Evolutionary conservation across 2,329 filamentous ascomycete species (phyloP), one percentile per base, ranked within the genome.

Genomic region (Calonectria pteridis): DNA sequence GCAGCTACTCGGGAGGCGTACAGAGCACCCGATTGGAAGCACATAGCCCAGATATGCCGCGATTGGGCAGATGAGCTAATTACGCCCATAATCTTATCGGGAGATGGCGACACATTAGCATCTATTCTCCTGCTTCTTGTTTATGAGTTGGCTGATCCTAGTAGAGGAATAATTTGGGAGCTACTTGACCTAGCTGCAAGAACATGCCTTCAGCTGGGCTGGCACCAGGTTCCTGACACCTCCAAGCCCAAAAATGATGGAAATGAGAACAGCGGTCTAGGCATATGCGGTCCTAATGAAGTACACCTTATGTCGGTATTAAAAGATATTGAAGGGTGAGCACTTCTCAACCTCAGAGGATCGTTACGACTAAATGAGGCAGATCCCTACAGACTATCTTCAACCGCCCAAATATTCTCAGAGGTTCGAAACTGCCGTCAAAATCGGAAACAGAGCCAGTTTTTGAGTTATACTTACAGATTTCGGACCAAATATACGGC

Each of bases 311-410:
- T 63, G 58, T 63, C 58, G 4, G 37, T 63, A 7, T 31, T 63
- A 18, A 63, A 63, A n/a, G 58, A n/a, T 18, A 63, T 63, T 31
- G 58, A 63, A 63, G 37, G 58, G 58, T 63, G n/a, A 43, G 7
- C 1, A 20, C 2, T n/a, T n/a, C 5, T 29, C 29, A n/a, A 10
- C n/a, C 13, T 14, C 26, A 10, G 23, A n/a, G 2, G 13, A 6
- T 5, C 0, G 3, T 26, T 29, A 11, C 18, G 14, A 14, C 37
- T 63, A 10, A 63, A 10, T 2, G 6, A 2, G 18, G 14, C 16
- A 63, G 58, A 31, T 63, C 35, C 2, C 31, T 63, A 26, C 58
- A 63, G 16, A 63, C 58, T 26, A 63, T 63, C 23, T 63, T 63
- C 23, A 63, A 63, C 23, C 58, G 58, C 23, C 58, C 58, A 10